phyloP scores from a whole-genome alignment of 495 filamentous ascomycete species.

The Aspergillus sparsus region DNA sequence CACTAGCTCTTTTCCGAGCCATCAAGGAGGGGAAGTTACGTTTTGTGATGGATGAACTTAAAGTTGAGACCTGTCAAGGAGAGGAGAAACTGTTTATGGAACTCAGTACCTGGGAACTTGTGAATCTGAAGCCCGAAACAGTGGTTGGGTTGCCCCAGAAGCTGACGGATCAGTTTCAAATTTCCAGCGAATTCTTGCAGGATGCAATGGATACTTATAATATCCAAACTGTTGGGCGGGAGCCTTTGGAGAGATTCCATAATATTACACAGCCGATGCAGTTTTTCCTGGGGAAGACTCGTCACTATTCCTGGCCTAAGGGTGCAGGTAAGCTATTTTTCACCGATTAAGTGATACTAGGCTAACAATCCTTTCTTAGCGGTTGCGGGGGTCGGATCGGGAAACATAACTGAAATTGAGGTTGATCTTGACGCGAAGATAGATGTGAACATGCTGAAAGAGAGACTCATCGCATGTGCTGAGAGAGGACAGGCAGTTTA shows the following conservation, averaged over 20 bases:
- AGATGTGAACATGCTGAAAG: slow-evolving; percentile 33
- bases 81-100: slow-evolving; percentile 35
- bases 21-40: slow-evolving; percentile 35
- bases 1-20: slow-evolving; percentile 41
- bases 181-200: slow-evolving; percentile 36
- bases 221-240: slow-evolving; percentile 46
- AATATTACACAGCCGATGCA: slow-evolving; percentile 30
- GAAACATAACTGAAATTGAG: slow-evolving; percentile 37
- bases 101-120: slow-evolving; percentile 44
- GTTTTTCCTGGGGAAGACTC: slow-evolving; percentile 39
- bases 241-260: slow-evolving; percentile 28
- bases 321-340: slow-evolving; percentile 32
- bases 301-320: slow-evolving; percentile 55
- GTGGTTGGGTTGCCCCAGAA: slow-evolving; percentile 44
- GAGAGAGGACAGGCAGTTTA: slow-evolving; percentile 34
- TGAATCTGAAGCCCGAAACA: slow-evolving; percentile 13
- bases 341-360: not conserved
- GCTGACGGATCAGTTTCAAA: slow-evolving; percentile 38
- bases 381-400: slow-evolving; percentile 46
- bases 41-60: slow-evolving; percentile 35
- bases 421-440: slow-evolving; percentile 43
- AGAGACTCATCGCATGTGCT: slow-evolving; percentile 30
- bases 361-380: not conserved
- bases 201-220: slow-evolving; percentile 35
- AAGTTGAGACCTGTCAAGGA: slow-evolving; percentile 37